phyloP scores from a whole-genome alignment of 371 early-diverging fungal genomes.

The Quaeritorhiza haematococci region DNA sequence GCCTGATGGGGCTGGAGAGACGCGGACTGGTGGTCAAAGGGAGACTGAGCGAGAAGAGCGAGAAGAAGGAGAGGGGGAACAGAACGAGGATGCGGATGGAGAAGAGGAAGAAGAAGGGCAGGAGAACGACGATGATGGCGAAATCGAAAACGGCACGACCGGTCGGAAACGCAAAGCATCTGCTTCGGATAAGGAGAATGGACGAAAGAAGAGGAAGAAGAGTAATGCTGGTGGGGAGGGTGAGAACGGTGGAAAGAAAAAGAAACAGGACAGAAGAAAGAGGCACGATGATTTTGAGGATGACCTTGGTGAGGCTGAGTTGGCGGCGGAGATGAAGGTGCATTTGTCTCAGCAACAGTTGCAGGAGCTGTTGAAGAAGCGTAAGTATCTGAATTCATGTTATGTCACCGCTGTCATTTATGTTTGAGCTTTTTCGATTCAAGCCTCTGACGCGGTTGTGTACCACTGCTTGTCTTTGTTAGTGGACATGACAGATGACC shows the following conservation, averaged over 20 bases:
- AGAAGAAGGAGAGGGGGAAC: slow-evolving; percentile 13
- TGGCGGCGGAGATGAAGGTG: background rate
- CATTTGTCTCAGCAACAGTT: background rate
- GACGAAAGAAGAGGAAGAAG: too few relatives aligned
- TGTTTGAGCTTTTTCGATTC: background rate
- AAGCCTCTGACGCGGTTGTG: background rate
- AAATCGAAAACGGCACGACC: too few relatives aligned
- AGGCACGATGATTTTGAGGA: too few relatives aligned
- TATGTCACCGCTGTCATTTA: slow-evolving; percentile 1
- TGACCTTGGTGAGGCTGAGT: background rate
- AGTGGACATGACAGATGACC: slow-evolving; percentile 8
- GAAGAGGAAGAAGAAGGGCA: slow-evolving; percentile 19
- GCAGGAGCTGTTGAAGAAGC: too few relatives aligned
- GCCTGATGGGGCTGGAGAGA: slow-evolving; percentile 12
- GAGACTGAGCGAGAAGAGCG: slow-evolving; percentile 6
- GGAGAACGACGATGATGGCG: background rate
- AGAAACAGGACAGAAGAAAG: too few relatives aligned
- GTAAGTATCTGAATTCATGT: too few relatives aligned
- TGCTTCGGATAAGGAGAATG: too few relatives aligned
- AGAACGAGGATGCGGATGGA: slow-evolving; percentile 26
- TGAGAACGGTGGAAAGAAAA: too few relatives aligned
- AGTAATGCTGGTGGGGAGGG: background rate
- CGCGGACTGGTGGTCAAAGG: background rate
- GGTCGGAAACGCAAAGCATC: too few relatives aligned
- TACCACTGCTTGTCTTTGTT: background rate